phyloP scores from a whole-genome alignment of 2,329 filamentous ascomycete genomes.

The Xylariaceae sp. region DNA sequence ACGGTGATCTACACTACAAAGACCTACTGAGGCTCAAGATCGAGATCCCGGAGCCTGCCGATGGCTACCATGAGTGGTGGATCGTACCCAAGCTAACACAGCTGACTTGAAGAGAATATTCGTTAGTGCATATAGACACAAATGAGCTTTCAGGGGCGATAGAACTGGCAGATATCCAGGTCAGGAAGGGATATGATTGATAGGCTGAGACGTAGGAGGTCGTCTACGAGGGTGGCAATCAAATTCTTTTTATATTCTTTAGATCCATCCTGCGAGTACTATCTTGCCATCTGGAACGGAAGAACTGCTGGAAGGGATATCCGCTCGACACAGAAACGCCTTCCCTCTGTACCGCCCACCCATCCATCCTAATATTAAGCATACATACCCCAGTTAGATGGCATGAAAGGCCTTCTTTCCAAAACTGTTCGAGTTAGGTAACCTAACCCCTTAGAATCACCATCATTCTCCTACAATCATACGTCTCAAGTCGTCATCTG shows the following conservation, averaged over 20 bases:
- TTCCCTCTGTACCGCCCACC: not conserved
- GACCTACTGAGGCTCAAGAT: conserved; percentile 34
- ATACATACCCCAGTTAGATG: too few species aligned
- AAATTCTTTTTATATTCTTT: not conserved
- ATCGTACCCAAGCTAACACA: conserved; percentile 48
- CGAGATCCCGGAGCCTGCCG: conserved; percentile 47
- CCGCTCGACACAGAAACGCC: conserved; percentile 4
- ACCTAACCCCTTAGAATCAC: too few species aligned
- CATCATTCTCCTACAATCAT: too few species aligned
- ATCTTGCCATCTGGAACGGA: not conserved
- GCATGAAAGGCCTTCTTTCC: too few species aligned
- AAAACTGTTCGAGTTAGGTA: too few species aligned
- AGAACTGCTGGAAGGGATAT: not conserved
- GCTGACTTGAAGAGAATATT: conserved; percentile 9
- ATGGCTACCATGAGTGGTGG: conserved; percentile 61
- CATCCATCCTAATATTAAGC: not conserved
- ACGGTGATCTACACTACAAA: conserved; percentile 5
- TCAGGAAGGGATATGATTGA: too few species aligned
- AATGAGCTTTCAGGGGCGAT: too few species aligned
- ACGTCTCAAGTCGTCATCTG: too few species aligned
- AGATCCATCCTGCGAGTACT: not conserved
- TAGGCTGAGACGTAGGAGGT: too few species aligned
- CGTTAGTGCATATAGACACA: too few species aligned
- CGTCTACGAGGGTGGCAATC: too few species aligned
- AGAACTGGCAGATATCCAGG: too few species aligned